Base-by-base conservation (phyloP, 257 asterid species). In the Lavandula angustifolia region DNA sequence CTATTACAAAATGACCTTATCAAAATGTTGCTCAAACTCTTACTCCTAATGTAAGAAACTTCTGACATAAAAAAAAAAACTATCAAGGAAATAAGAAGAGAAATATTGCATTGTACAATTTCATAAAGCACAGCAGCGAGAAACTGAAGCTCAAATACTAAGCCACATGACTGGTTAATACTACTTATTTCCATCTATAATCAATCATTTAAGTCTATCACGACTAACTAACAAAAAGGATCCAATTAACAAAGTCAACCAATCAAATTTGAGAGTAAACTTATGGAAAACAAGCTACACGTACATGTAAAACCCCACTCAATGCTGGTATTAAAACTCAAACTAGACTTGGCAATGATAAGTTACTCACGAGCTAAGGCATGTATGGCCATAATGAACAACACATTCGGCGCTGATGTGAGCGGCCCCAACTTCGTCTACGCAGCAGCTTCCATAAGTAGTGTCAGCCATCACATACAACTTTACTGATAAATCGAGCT, bases 401-500 rank as follows among this genome's bases (percentile, higher is more conserved):
- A 67, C 72, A 6, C 72, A 55, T 12, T 67, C 17, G 16, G 72
- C 95, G 67, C 75, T 84, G 32, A 82, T 86, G 67, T 92, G 99
- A 66, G 99, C 81, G 41, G 98, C 99, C 17, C 96, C 99, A 40
- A 92, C 97, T 79, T 92, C 99, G 64, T 92, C 99, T 0, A 89
- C 88, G 44, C 99, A 92, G 76, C 97, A 92, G 80, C 92, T 89
- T 6, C 96, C 97, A 46, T 87, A 92, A 52, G 95, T 80, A 4
- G 99, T 92, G 70, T 92, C 99, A 4, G 97, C 99, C 97, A 92
- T 92, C 62, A 92, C 94, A 18, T 84, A 92, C 80, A 92, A 54
- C 79, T 81, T 86, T 38, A 83, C 87, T 6, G 62, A 46, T 52
- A 69, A 67, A 62, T 67, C 54, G 33, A 87, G 71, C 69, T 75